Evolutionary conservation across 371 early-diverging fungal genomes (phyloP).

Genomic region (Actinomucor elegans): DNA sequence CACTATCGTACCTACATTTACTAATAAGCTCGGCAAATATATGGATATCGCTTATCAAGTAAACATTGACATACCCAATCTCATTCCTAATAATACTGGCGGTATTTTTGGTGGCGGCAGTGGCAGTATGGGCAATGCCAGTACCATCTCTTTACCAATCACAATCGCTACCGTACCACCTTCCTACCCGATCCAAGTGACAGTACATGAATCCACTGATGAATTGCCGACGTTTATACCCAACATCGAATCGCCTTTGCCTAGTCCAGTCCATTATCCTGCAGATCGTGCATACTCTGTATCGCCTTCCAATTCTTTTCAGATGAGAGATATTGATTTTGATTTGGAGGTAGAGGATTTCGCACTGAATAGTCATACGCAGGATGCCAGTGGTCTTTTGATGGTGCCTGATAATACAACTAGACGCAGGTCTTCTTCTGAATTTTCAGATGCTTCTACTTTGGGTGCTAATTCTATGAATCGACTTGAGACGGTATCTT

Average conservation of each 20-base stretch:
- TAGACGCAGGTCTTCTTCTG: slow-evolving; percentile 5
- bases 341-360: slow-evolving; percentile 12
- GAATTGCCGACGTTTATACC: slow-evolving; percentile 35
- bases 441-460: neutral
- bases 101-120: neutral
- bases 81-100: neutral
- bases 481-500: neutral
- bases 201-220: neutral
- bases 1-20: slow-evolving; percentile 30
- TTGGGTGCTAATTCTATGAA: neutral
- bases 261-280: slow-evolving; percentile 28
- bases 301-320: slow-evolving; percentile 29
- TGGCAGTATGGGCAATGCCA: neutral
- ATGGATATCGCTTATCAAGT: slow-evolving; percentile 36
- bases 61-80: slow-evolving; percentile 22
- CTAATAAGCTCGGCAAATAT: slow-evolving; percentile 21
- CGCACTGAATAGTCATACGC: slow-evolving; percentile 3
- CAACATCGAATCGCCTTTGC: slow-evolving; percentile 35
- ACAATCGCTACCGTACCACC: slow-evolving; percentile 19
- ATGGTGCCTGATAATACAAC: slow-evolving; percentile 32
- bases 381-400: slow-evolving; percentile 34
- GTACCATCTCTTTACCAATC: slow-evolving; percentile 7
- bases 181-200: slow-evolving; percentile 11
- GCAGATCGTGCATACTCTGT: slow-evolving; percentile 28
- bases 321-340: slow-evolving; percentile 1